Evolutionary conservation across 2,329 filamentous ascomycete genomes (phyloP).

Genomic region (Cytospora schulzeri): DNA sequence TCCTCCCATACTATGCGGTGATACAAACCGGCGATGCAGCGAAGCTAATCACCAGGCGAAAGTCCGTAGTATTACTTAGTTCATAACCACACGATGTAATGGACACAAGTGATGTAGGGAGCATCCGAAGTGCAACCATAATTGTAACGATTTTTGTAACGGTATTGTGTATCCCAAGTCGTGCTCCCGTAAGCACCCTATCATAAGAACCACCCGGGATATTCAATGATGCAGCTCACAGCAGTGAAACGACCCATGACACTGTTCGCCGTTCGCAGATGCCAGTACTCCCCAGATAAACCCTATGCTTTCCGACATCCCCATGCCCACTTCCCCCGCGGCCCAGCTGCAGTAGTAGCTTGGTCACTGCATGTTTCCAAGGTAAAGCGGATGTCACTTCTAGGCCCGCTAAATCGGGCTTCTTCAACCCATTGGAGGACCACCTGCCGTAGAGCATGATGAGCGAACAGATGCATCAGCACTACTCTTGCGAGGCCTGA

Average conservation of each 20-base stretch:
- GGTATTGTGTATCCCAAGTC: constrained; percentile 8
- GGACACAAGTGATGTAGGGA: background rate
- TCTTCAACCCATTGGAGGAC: background rate
- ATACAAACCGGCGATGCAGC: background rate
- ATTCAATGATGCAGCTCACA: background rate
- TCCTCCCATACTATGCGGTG: background rate
- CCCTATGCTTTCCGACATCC: background rate
- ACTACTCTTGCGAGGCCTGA: background rate
- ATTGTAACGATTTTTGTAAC: background rate
- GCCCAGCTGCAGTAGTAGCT: constrained; percentile 5
- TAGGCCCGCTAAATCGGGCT: constrained; percentile 11
- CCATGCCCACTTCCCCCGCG: background rate
- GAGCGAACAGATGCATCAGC: background rate
- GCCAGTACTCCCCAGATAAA: background rate
- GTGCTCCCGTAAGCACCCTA: background rate
- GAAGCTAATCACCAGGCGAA: background rate
- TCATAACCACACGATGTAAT: background rate
- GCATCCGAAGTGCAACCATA: background rate
- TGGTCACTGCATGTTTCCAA: constrained; percentile 2
- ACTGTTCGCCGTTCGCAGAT: background rate
- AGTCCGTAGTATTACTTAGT: background rate
- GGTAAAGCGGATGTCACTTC: background rate
- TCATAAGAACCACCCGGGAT: background rate
- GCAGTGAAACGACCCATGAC: background rate
- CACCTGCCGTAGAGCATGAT: constrained; percentile 10